Evolutionary conservation across 768 basidiomycete genomes (phyloP).

Genomic region (Boletus edulis): DNA sequence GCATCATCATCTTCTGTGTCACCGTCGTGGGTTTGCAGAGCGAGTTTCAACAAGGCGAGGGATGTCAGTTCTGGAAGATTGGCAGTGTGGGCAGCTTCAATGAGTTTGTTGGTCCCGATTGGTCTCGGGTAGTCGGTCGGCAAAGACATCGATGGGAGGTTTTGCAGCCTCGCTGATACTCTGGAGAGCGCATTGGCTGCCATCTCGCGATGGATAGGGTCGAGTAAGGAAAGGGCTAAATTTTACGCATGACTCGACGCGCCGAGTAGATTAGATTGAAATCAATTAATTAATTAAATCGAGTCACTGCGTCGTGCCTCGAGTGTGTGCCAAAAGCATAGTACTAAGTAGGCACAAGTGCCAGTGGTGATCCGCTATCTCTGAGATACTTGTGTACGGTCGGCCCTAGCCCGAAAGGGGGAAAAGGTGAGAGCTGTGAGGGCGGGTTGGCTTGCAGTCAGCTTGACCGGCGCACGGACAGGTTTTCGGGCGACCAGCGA

Average conservation of each 20-base stretch:
- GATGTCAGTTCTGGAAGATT: constrained; percentile 74
- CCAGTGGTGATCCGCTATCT: too few species aligned
- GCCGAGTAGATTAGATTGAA: too few species aligned
- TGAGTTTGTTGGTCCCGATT: constrained; percentile 64
- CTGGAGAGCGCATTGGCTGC: constrained; percentile 40
- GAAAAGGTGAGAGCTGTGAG: neutral
- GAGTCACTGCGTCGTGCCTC: too few species aligned
- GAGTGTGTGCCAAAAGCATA: too few species aligned
- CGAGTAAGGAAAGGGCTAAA: too few species aligned
- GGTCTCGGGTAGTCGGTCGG: constrained; percentile 96
- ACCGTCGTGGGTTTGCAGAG: constrained; percentile 62
- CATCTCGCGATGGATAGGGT: constrained; percentile 25
- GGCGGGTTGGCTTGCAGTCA: too few species aligned
- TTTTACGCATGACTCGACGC: too few species aligned
- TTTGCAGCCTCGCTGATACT: constrained; percentile 66
- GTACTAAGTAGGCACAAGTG: too few species aligned
- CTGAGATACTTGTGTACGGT: too few species aligned
- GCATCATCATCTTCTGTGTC: constrained; percentile 49
- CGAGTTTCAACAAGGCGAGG: constrained; percentile 78
- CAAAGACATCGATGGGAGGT: constrained; percentile 84
- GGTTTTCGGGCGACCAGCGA: too few species aligned
- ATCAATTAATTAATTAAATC: too few species aligned
- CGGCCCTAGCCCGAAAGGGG: neutral
- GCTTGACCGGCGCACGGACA: too few species aligned
- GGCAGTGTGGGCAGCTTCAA: constrained; percentile 78